Conservation (phyloP, 257 asterid species). For the Orobanche coerulescens region DNA sequence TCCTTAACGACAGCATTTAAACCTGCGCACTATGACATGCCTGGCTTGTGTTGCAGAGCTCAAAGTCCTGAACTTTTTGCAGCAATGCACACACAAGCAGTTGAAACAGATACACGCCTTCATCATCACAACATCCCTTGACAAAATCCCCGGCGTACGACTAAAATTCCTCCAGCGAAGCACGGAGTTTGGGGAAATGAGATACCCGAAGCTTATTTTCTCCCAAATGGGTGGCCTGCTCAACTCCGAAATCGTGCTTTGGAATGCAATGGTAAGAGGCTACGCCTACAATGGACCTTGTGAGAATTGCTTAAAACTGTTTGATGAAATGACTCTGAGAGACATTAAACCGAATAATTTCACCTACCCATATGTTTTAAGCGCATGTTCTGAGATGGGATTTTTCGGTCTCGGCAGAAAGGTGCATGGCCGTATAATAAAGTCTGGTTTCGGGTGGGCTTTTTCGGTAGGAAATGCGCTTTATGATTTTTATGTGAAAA, state of each 20-base stretch:
- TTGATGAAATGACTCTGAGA: constrained; percentile 41
- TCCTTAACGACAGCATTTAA: background rate
- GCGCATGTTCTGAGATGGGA: constrained; percentile 34
- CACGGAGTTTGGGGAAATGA: constrained; percentile 46
- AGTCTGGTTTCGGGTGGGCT: constrained; percentile 30
- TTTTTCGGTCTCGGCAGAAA: constrained; percentile 25
- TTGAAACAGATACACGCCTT: constrained; percentile 37
- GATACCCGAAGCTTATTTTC: constrained; percentile 32
- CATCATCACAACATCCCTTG: constrained; percentile 29
- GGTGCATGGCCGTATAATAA: constrained; percentile 34
- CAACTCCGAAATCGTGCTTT: constrained; percentile 24
- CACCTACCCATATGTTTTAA: constrained; percentile 40
- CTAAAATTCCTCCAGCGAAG: constrained; percentile 35
- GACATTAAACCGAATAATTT: constrained; percentile 37
- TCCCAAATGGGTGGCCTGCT: constrained; percentile 30
- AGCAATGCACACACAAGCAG: constrained; percentile 34
- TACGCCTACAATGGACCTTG: constrained; percentile 40
- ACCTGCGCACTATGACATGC: background rate
- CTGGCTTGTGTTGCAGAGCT: constrained; percentile 2
- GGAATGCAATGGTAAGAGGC: constrained; percentile 53
- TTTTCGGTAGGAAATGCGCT: constrained; percentile 27
- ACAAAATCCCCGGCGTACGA: constrained; percentile 27
- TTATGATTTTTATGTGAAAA: constrained; percentile 29
- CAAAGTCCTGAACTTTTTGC: constrained; percentile 22
- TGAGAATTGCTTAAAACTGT: constrained; percentile 25